phyloP scores from a whole-genome alignment of 495 filamentous ascomycete species.

The Cetradonia linearis region DNA sequence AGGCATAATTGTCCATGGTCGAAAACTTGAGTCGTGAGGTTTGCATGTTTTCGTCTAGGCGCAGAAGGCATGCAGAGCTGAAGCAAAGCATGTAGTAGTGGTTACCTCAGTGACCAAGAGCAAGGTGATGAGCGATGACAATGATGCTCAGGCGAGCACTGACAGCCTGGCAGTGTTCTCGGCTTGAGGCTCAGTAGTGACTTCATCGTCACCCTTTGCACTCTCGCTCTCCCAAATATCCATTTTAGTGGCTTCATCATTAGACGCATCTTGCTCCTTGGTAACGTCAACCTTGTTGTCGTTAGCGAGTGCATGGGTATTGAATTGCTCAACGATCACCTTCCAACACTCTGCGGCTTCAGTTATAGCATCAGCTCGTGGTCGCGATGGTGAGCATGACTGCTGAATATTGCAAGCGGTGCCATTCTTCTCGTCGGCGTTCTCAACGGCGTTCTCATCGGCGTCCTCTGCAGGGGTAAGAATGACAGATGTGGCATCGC shows the following conservation, averaged over 20 bases:
- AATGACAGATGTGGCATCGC: slow-evolving; percentile 49
- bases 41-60: neutral
- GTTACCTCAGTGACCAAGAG: neutral
- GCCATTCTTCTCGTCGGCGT: slow-evolving; percentile 23
- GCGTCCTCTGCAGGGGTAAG: slow-evolving; percentile 50
- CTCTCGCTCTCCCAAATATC: slow-evolving; percentile 59
- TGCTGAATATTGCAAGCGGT: slow-evolving; percentile 13
- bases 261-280: neutral
- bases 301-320: slow-evolving; percentile 16
- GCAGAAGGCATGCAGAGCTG: neutral
- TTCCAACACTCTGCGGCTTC: slow-evolving; percentile 15
- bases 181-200: neutral
- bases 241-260: slow-evolving; percentile 21
- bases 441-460: slow-evolving; percentile 30
- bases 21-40: neutral
- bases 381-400: neutral
- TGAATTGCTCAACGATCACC: slow-evolving; percentile 15
- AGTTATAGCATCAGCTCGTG: neutral
- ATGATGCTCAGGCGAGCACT: neutral
- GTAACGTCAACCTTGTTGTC: slow-evolving; percentile 4
- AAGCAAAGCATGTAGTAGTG: neutral
- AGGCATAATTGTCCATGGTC: neutral
- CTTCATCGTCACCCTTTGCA: slow-evolving; percentile 39
- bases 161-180: neutral
- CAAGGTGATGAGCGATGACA: neutral